phyloP scores from a whole-genome alignment of 2,329 filamentous ascomycete genomes.

The Cercospora brassicicola region DNA sequence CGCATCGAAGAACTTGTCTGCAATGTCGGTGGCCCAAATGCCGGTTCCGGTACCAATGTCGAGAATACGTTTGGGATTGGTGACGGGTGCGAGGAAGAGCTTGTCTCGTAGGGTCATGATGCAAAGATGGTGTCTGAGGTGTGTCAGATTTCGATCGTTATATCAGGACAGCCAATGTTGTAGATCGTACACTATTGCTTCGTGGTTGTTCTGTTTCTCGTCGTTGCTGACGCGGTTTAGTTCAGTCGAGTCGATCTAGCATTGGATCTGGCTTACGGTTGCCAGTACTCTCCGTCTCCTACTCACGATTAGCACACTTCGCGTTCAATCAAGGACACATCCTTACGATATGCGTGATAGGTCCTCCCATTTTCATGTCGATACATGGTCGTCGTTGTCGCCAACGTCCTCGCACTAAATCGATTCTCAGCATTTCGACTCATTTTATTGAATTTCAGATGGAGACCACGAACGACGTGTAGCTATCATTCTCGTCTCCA shows the following conservation, averaged over 20 bases:
- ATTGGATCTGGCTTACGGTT: constrained; percentile 27
- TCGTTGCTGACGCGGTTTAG: constrained; percentile 34
- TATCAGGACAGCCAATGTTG: background rate
- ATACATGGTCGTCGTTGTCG: constrained; percentile 43
- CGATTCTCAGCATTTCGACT: constrained; percentile 19
- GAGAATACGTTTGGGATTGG: constrained; percentile 38
- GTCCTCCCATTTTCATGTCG: constrained; percentile 41
- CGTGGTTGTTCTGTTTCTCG: constrained; percentile 34
- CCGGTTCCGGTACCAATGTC: constrained; percentile 53
- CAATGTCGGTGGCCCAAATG: constrained; percentile 41
- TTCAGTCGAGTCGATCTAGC: too few species aligned
- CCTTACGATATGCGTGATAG: constrained; percentile 40
- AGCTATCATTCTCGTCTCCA: constrained; percentile 21
- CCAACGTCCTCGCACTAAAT: constrained; percentile 40
- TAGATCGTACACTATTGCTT: constrained; percentile 31
- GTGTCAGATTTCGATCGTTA: background rate
- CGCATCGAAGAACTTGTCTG: constrained; percentile 35
- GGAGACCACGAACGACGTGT: constrained; percentile 24
- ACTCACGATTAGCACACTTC: constrained; percentile 1
- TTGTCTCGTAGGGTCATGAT: constrained; percentile 37
- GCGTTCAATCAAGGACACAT: too few species aligned
- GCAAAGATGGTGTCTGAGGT: constrained; percentile 45
- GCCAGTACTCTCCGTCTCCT: constrained; percentile 40
- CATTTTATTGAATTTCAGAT: background rate
- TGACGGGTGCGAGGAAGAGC: constrained; percentile 37